Evolutionary conservation across 768 basidiomycete genomes (phyloP).

Genomic region (Amanita subjunquillea): DNA sequence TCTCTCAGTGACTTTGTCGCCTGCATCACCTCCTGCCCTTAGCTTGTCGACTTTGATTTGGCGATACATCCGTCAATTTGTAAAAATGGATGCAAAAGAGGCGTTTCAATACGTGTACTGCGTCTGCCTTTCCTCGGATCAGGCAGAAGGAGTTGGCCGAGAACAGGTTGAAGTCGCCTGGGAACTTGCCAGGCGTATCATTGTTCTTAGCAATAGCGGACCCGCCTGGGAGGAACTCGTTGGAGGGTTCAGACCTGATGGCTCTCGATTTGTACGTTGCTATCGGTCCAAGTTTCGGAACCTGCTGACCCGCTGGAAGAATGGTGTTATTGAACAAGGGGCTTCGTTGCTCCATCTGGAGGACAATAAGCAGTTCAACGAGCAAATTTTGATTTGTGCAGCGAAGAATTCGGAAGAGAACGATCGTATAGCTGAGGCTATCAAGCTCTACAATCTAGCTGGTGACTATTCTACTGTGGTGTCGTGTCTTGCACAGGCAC

Average conservation of each 20-base stretch:
- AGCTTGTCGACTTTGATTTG: conserved; percentile 81
- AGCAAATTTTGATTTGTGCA: conserved; percentile 73
- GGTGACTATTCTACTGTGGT: conserved; percentile 86
- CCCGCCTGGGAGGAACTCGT: conserved; percentile 89
- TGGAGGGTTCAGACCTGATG: conserved; percentile 86
- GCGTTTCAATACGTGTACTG: conserved; percentile 93
- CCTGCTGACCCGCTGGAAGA: conserved; percentile 28
- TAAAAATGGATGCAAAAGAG: conserved; percentile 86
- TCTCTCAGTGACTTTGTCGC: conserved; percentile 53
- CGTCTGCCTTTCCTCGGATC: conserved; percentile 69
- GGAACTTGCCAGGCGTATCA: conserved; percentile 71
- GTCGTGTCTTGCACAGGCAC: conserved; percentile 73
- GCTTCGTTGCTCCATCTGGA: conserved; percentile 65
- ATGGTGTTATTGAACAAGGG: conserved; percentile 81
- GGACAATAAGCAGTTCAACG: conserved; percentile 60
- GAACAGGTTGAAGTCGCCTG: conserved; percentile 78
- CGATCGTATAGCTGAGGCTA: conserved; percentile 79
- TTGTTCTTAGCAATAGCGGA: conserved; percentile 68
- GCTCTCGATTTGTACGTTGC: conserved; percentile 71
- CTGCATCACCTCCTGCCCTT: conserved; percentile 59
- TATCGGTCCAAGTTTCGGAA: not conserved
- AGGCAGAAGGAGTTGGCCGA: conserved; percentile 56
- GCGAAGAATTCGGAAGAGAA: conserved; percentile 78
- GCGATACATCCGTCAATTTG: conserved; percentile 89
- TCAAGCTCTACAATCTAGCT: conserved; percentile 93